A percentile compares a stretch with the other conserved stretches of the same genome.
These are phyloP conservation scores for Apiospora kogelbergensis DNA, from an alignment of 2,329 filamentous ascomycete species.

Conservation along the genomic window DNA sequence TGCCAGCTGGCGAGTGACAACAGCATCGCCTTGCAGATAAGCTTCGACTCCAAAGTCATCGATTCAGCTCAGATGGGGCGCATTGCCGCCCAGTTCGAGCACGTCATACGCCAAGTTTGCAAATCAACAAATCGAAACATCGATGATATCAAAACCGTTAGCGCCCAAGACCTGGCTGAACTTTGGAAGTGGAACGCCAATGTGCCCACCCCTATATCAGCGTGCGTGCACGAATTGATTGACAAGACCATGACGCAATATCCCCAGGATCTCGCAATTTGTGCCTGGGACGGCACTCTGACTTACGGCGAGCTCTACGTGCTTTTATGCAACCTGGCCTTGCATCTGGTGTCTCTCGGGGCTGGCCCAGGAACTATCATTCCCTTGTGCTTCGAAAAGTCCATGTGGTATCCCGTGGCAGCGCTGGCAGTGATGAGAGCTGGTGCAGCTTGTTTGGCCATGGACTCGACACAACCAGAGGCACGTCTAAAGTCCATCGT, in stretches of 20 bases:
- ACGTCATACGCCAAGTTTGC: not conserved
- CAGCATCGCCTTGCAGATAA: conserved; percentile 1
- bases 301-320: not conserved
- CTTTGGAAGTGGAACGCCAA: conserved; percentile 7
- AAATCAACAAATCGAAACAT: not conserved
- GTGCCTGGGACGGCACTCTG: not conserved
- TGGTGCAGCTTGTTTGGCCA: conserved; percentile 5
- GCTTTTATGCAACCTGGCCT: not conserved
- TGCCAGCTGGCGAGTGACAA: not conserved
- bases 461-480: conserved; percentile 5
- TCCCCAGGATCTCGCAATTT: not conserved
- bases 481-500: not conserved
- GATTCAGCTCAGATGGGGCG: conserved; percentile 1
- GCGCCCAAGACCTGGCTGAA: not conserved
- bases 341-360: not conserved
- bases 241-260: not conserved
- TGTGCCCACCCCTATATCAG: not conserved
- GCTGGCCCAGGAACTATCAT: not conserved
- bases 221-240: not conserved
- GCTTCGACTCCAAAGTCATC: conserved; percentile 6
- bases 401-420: conserved; percentile 7
- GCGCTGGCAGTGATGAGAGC: not conserved
- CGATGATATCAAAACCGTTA: not conserved
- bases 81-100: conserved; percentile 6
- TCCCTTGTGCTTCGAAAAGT: conserved; percentile 5